Evolutionary conservation across 2,329 filamentous ascomycete species (phyloP).

Genomic region (Penicillium palitans): DNA sequence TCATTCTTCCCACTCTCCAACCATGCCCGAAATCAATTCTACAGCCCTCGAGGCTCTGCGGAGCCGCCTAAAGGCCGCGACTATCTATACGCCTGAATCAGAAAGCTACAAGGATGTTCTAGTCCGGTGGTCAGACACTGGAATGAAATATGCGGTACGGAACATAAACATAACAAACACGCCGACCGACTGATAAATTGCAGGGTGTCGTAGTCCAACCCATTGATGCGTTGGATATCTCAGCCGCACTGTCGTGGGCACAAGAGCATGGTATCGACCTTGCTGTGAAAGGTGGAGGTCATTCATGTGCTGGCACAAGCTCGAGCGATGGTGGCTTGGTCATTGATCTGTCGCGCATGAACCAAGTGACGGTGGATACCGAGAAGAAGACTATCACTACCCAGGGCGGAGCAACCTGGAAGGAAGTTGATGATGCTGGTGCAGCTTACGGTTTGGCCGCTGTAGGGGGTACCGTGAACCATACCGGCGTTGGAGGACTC

Average conservation of each 20-base stretch:
- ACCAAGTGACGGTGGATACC: slow-evolving; percentile 51
- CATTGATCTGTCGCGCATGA: slow-evolving; percentile 58
- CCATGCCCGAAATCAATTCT: slow-evolving; percentile 7
- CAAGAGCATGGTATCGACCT: slow-evolving; percentile 33
- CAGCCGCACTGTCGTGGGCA: slow-evolving; percentile 49
- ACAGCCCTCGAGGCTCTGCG: slow-evolving; percentile 13
- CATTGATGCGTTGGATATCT: slow-evolving; percentile 43
- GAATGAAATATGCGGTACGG: slow-evolving; percentile 32
- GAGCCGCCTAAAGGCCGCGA: slow-evolving; percentile 9
- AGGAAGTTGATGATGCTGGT: slow-evolving; percentile 56
- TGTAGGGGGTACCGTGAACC: slow-evolving; percentile 62
- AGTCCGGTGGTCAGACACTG: slow-evolving; percentile 35
- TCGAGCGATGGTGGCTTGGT: slow-evolving; percentile 58
- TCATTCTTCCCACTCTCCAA: background rate
- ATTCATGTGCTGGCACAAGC: slow-evolving; percentile 57
- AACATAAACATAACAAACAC: background rate
- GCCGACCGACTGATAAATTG: background rate
- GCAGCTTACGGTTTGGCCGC: slow-evolving; percentile 57
- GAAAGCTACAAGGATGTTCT: slow-evolving; percentile 27
- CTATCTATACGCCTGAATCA: slow-evolving; percentile 24
- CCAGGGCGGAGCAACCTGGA: slow-evolving; percentile 57
- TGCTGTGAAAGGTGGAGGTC: slow-evolving; percentile 34
- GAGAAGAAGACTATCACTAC: slow-evolving; percentile 49
- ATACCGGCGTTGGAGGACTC: slow-evolving; percentile 63
- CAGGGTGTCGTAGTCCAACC: slow-evolving; percentile 51